These are phyloP conservation scores for Colletotrichum tropicicola DNA, from an alignment of 2,329 filamentous ascomycete genomes.

Conservation along the genomic window DNA sequence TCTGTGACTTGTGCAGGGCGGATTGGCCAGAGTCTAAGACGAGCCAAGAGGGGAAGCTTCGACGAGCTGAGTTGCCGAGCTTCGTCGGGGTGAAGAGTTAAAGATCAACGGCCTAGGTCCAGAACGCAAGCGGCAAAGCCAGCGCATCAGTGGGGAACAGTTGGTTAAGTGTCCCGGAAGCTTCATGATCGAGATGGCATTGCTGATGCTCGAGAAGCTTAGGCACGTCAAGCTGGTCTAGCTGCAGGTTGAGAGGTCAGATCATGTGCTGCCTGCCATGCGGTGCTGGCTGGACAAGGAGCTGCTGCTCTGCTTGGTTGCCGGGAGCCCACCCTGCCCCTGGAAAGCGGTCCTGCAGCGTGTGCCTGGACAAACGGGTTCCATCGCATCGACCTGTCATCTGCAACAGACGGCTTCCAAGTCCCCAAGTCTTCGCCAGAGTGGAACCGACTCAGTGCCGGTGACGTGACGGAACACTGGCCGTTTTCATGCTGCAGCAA, in stretches of 20 bases:
- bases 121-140: constrained; percentile 1
- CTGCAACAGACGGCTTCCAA: constrained; percentile 9
- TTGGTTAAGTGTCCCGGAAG: neutral
- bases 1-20: neutral
- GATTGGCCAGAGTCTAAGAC: neutral
- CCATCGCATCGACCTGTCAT: constrained; percentile 21
- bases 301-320: too few species aligned
- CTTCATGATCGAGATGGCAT: constrained; percentile 14
- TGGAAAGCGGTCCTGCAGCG: neutral
- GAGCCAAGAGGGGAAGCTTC: neutral
- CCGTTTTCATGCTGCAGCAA: constrained; percentile 24
- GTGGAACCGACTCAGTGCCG: constrained; percentile 15
- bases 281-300: too few species aligned
- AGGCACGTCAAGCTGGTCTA: too few species aligned
- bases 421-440: neutral
- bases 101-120: neutral
- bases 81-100: neutral
- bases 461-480: constrained; percentile 22
- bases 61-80: neutral
- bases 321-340: neutral
- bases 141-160: constrained; percentile 21
- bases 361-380: constrained; percentile 2
- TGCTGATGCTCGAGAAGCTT: neutral
- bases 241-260: too few species aligned
- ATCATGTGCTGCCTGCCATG: too few species aligned